Base-by-base conservation (phyloP, 345 rosid genomes). In the Cardamine resedifolia region DNA sequence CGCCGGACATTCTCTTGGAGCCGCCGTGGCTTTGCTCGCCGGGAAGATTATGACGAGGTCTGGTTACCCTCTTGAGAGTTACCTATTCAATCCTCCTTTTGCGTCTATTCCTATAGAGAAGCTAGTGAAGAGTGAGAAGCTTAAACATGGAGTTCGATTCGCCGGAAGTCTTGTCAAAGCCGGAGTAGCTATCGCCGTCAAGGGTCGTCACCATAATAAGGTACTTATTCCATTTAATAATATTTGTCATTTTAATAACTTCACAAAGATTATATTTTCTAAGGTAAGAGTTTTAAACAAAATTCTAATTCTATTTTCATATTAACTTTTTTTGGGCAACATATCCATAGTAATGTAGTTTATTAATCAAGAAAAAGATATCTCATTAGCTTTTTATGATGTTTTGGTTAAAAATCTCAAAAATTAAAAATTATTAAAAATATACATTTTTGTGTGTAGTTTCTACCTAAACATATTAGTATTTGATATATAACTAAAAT, bases 1-100 rank as follows among this genome's bases (percentile, higher is more conserved):
- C 23, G 79, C 86, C 0, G 91, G 96, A 38, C 96, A 89, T 74
- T 89, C 91, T 50, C 85, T 89, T 4, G 96, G 96, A 11, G 83
- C 90, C n/a, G 90, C 90, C 55, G 77, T 84, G 79, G 85, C 91
- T 47, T 64, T 89, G 67, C 90, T 87, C 16, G 85, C 80, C 16
- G 87, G 92, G 49, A 89, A 87, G 74, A 81, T 75, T 6, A 78
- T 87, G 86, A 81, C 84, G 1, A 82, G 78, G 71, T 71, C 76
- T 16, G 83, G 86, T 44, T 47, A 11, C 20, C 80, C 69, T 8
- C 61, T 87, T n/a, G 86, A 84, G 75, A 64, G 84, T 21, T 89
- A 82, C 67, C 72, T 89, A 23, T 89, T 87, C 19, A 89, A 89
- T 63, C 83, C 92, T 33, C 96, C 96, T 47, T 89, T 87, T 64